A percentile compares a stretch with the other conserved stretches of the same genome.
Conservation (phyloP, 1,139 yeast genomes). For the Meyerozyma elateridarum region DNA sequence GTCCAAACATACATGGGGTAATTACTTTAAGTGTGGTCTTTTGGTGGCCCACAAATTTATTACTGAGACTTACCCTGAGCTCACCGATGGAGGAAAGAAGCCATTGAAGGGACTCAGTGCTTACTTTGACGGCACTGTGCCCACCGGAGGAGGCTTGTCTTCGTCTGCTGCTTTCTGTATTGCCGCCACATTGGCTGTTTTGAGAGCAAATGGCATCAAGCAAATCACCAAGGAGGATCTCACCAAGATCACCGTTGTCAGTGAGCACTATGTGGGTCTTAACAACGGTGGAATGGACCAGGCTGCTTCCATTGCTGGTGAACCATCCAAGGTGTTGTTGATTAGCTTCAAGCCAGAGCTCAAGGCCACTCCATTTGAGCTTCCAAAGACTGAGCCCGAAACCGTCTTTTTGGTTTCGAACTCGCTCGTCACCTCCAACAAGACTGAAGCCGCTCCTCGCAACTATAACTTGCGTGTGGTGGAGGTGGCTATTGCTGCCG, state of each 20-base stretch:
- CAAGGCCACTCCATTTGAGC: conserved; percentile 50
- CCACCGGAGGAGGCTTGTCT: conserved; percentile 69
- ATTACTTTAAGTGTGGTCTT: conserved; percentile 65
- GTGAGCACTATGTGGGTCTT: conserved; percentile 71
- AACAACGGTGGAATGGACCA: conserved; percentile 81
- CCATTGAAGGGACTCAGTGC: conserved; percentile 47
- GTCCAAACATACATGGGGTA: conserved; percentile 53
- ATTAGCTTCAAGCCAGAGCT: conserved; percentile 61
- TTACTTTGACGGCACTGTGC: conserved; percentile 61
- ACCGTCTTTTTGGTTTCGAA: conserved; percentile 60
- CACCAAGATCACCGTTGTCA: conserved; percentile 58
- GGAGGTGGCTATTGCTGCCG: conserved; percentile 63
- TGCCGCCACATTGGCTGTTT: conserved; percentile 56
- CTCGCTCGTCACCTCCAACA: conserved; percentile 58
- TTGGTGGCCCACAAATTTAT: conserved; percentile 56
- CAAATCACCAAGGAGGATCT: conserved; percentile 47
- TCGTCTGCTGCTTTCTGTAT: conserved; percentile 74
- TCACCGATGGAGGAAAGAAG: conserved; percentile 13
- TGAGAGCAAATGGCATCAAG: conserved; percentile 48
- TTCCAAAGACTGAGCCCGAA: conserved; percentile 43
- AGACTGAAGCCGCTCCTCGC: conserved; percentile 65
- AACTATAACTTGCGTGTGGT: conserved; percentile 69
- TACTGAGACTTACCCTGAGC: conserved; percentile 25
- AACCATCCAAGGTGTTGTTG: conserved; percentile 51
- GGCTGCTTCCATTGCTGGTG: conserved; percentile 69